Conservation (phyloP, 2,329 filamentous ascomycete species). For the Fusarium temperatum region DNA sequence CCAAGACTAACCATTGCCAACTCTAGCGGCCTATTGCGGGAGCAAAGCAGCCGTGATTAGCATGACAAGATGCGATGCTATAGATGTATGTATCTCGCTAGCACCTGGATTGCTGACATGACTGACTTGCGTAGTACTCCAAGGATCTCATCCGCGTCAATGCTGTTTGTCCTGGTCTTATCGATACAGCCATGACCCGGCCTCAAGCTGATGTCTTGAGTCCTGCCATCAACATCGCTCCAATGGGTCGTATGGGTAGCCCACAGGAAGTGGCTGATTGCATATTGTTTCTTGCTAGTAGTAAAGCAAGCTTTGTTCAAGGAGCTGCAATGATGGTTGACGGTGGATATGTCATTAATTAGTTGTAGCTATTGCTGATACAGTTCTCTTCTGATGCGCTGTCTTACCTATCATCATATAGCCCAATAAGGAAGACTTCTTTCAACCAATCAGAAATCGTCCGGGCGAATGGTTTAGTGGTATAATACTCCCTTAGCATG, state of each 20-base stretch:
- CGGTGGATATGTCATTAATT: constrained; percentile 62
- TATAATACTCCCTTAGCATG: constrained; percentile 18
- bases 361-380: background rate
- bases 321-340: constrained; percentile 63
- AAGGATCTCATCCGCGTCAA: constrained; percentile 54
- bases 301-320: constrained; percentile 60
- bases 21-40: constrained; percentile 62
- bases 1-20: rapidly evolving
- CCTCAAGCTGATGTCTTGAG: constrained; percentile 33
- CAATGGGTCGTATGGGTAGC: constrained; percentile 61
- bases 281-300: constrained; percentile 59
- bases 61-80: constrained; percentile 62
- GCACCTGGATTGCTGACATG: rapidly evolving
- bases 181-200: constrained; percentile 59
- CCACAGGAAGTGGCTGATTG: constrained; percentile 60
- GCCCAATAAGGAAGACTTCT: rapidly evolving
- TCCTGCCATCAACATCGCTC: constrained; percentile 49
- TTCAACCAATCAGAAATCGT: constrained; percentile 1
- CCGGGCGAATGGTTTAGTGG: constrained; percentile 14
- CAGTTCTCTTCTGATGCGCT: background rate
- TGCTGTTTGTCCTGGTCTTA: constrained; percentile 74
- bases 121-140: constrained; percentile 55
- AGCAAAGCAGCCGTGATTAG: constrained; percentile 68
- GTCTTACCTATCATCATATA: rapidly evolving
- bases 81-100: background rate